Conservation (phyloP, 78 protist genomes). For the Dictyostelium firmibasis region DNA sequence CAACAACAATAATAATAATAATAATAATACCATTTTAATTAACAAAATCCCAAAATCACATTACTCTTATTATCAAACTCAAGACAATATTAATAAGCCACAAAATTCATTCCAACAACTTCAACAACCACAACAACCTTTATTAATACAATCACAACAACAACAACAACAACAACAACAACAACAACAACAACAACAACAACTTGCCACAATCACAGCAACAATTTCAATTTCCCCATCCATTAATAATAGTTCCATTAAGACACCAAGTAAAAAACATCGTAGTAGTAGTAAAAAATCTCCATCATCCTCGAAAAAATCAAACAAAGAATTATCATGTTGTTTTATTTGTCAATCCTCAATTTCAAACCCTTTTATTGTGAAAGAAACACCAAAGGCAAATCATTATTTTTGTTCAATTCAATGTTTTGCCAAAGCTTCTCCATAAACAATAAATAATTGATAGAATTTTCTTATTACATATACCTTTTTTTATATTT, state of each 20-base stretch:
- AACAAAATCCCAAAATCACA: background rate
- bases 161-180: background rate
- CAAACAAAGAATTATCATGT: background rate
- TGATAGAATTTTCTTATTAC: background rate
- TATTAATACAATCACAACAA: background rate
- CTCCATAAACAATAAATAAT: background rate
- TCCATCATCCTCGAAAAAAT: background rate
- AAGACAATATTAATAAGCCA: background rate
- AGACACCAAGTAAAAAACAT: background rate
- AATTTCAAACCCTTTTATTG: background rate
- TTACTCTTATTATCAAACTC: background rate
- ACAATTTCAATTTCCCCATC: conserved; percentile 2
- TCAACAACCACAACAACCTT: background rate
- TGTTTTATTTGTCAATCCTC: conserved; percentile 2
- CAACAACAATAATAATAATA: background rate
- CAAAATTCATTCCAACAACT: background rate
- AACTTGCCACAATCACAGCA: background rate
- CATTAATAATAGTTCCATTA: background rate
- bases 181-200: background rate
- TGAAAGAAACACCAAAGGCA: background rate
- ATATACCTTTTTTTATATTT: background rate
- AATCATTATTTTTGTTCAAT: background rate
- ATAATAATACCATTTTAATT: background rate
- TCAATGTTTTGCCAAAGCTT: background rate
- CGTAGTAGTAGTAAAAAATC: background rate